Evolutionary conservation across 1,284 basidiomycete genomes (phyloP), one percentile per base, ranked within the genome.

Genomic region (Takashimella tepidaria): DNA sequence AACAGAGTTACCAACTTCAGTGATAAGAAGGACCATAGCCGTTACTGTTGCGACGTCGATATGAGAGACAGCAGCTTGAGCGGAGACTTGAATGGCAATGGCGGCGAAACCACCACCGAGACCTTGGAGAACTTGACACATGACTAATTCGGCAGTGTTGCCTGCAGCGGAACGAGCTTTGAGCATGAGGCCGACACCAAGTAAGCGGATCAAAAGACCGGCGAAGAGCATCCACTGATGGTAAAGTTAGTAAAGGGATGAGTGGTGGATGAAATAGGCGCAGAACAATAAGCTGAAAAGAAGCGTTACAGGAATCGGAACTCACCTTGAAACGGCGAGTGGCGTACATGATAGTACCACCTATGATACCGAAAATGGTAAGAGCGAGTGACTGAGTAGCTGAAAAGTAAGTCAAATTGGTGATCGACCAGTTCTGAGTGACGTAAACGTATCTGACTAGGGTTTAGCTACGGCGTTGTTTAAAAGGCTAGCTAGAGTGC

Each of bases 31-130:
- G 13, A 91, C 83, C 58, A 91, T 79, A 0, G 90, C 89, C 4
- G 87, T 92, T 50, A 86, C 86, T 60, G 86, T 84, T 0, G 88
- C 89, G 20, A 92, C 84, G 62, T 92, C 88, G 24, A 76, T 72
- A 67, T 89, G 88, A 0, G 83, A 78, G 1, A 90, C 88, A 10
- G 83, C 79, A 3, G 87, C 88, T 71, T 92, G 90, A 0, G 88
- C 84, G 40, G 83, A 84, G 53, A 90, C 85, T 70, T 87, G 86
- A 4, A 82, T 78, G 6, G 84, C 76, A 46, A 85, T 79, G 1
- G 85, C 81, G 1, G 88, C 84, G 59, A 90, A 81, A 21, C 89
- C 90, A 19, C 68, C 72, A 6, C 79, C 68, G 11, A 72, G 57
- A 46, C 73, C 73, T 53, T 74, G 73, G 19, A 76, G 67, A 22